Percentiles rank a stretch among this genome's conserved stretches.
Conservation (phyloP, 306 rosid genomes). For the Citrullus colocynthis region DNA sequence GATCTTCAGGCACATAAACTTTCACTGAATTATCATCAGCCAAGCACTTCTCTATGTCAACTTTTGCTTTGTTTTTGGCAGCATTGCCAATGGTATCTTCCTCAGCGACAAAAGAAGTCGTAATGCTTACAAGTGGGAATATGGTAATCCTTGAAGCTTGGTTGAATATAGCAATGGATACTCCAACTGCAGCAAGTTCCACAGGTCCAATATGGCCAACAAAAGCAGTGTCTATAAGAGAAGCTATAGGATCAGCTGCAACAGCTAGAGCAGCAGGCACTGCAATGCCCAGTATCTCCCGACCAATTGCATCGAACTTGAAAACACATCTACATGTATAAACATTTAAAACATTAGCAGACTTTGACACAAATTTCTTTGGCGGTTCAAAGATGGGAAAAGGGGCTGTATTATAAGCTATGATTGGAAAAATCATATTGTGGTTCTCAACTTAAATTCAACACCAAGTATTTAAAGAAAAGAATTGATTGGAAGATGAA, state of each 20-base stretch:
- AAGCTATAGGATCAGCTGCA: conserved; percentile 97
- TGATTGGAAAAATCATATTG: neutral
- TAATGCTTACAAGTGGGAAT: conserved; percentile 86
- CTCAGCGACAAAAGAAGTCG: conserved; percentile 95
- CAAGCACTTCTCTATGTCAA: conserved; percentile 13
- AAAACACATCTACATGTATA: conserved; percentile 39
- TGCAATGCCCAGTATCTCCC: conserved; percentile 77
- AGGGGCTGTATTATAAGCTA: neutral
- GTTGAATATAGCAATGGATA: conserved; percentile 80
- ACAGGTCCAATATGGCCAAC: conserved; percentile 94
- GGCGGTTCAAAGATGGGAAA: neutral
- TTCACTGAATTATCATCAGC: conserved; percentile 18
- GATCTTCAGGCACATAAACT: conserved; percentile 14
- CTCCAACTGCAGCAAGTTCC: conserved; percentile 95
- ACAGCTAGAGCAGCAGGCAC: conserved; percentile 88
- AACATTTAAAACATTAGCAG: neutral
- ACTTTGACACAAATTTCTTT: neutral
- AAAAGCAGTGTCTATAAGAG: conserved; percentile 92
- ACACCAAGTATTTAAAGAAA: neutral
- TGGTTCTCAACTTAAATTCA: neutral
- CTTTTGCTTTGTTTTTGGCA: conserved; percentile 19
- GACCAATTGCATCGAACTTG: conserved; percentile 58
- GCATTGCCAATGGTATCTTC: conserved; percentile 53
- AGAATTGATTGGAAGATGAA: neutral
- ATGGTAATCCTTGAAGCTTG: conserved; percentile 94